Evolutionary conservation across 495 filamentous ascomycete genomes (phyloP), one percentile per base, ranked within the genome.

Genomic region (Penicillium atrosanguineum): DNA sequence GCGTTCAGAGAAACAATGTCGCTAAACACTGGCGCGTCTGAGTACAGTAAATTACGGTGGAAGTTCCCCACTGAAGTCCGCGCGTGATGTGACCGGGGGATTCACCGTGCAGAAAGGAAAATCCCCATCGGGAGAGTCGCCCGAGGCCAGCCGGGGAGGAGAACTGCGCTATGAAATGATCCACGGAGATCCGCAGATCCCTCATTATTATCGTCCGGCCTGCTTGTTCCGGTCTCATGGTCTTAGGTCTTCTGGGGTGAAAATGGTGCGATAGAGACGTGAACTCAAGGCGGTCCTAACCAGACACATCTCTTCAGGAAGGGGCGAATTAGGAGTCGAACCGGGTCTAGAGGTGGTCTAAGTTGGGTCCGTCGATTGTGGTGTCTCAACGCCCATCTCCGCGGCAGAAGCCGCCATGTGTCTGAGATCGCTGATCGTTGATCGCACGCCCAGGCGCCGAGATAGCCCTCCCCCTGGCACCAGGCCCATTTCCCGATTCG

Each of bases 121-220:
- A 44, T 31, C 49, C 40, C 49, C 49, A 44, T 51, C 49, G 34
- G 49, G 49, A 51, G 49, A 51, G 9, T 44, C 11, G 26, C 28
- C 49, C 49, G 49, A 19, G 12, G 42, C 12, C 8, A 12, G 15
- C 8, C 19, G 47, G 23, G 41, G 38, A 7, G 29, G 36, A 19
- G n/a, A 25, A 48, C 55, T 58, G 55, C 50, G 58, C 28, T 56
- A 51, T 44, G 5, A 52, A 52, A 12, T 20, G 60, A 56, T 43
- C 55, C 52, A 56, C 38, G 55, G 56, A 46, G 45, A 62, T 62
- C 60, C 38, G 55, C 48, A 62, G 52, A 59, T 56, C 42, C 31
- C 49, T 34, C 38, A 48, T 57, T 46, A 45, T 43, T 19, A 44
- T 7, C 1, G 18, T 7, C 3, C 25, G 25, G 16, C 12, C 28